These are phyloP conservation scores for Vitis hybrid DNA, from an alignment of 177 flowering plant genomes.

Conservation along the genomic window DNA sequence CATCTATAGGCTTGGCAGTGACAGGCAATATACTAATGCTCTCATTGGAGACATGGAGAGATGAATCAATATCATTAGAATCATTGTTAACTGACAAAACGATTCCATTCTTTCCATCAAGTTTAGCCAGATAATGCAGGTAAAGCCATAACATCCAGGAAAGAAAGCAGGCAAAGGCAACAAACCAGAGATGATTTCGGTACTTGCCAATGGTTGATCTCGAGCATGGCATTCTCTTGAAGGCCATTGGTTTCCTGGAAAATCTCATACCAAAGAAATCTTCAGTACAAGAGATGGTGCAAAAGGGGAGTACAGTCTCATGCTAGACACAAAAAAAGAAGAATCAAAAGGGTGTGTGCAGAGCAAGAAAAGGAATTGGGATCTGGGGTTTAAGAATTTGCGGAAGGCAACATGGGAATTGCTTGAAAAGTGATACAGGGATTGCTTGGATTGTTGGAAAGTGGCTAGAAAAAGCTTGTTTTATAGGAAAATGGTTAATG, in stretches of 20 bases:
- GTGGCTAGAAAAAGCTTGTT: no score
- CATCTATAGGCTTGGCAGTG: not conserved
- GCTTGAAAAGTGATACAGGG: not conserved
- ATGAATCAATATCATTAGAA: not conserved
- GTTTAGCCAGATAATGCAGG: slow-evolving; percentile 25
- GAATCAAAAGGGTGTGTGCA: not conserved
- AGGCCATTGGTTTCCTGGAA: not conserved
- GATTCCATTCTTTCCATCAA: slow-evolving; percentile 11
- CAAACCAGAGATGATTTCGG: slow-evolving; percentile 37
- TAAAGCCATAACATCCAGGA: slow-evolving; percentile 44
- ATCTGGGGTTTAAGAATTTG: no score
- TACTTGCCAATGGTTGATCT: slow-evolving; percentile 20
- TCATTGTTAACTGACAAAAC: slow-evolving; percentile 14
- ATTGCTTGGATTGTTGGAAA: slow-evolving; percentile 6
- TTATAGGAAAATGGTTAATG: no score
- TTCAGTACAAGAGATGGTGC: not conserved
- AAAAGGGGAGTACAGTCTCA: not conserved
- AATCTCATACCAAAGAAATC: not conserved
- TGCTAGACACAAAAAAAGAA: not conserved
- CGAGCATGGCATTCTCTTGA: slow-evolving; percentile 9
- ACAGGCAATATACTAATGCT: not conserved
- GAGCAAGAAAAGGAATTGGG: not conserved
- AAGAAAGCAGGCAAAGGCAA: slow-evolving; percentile 27
- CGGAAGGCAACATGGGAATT: not conserved
- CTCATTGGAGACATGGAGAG: not conserved